Evolutionary conservation across 2,329 filamentous ascomycete genomes (phyloP).

Genomic region (Arthrobotrys iridis): DNA sequence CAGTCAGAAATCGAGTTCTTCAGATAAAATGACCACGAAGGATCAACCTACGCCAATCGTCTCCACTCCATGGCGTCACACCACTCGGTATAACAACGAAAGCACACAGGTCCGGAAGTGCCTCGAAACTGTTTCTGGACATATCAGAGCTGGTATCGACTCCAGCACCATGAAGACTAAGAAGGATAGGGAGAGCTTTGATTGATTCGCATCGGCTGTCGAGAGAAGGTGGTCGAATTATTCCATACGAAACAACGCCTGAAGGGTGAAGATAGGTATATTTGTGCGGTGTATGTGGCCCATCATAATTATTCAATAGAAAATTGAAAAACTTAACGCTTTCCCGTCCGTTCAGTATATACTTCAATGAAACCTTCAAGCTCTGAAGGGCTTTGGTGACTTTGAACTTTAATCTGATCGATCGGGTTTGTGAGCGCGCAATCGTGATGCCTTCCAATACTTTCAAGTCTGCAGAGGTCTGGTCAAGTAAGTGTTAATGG

Average conservation of each 20-base stretch:
- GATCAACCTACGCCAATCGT: constrained; percentile 68
- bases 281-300: constrained; percentile 55
- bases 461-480: constrained; percentile 9
- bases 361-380: constrained; percentile 4
- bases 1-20: background rate
- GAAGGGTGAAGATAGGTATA: constrained; percentile 53
- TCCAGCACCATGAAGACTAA: constrained; percentile 69
- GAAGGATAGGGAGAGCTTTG: constrained; percentile 64
- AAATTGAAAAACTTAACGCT: background rate
- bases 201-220: constrained; percentile 14
- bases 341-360: background rate
- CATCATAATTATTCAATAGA: constrained; percentile 13
- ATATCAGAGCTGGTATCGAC: constrained; percentile 66
- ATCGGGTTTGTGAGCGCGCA: constrained; percentile 18
- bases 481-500: background rate
- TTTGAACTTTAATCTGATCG: constrained; percentile 10
- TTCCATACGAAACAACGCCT: constrained; percentile 67
- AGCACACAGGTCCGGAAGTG: constrained; percentile 66
- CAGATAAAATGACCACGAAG: background rate
- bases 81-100: constrained; percentile 70
- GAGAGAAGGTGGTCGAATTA: constrained; percentile 67
- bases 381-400: background rate
- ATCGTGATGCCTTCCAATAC: constrained; percentile 14
- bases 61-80: constrained; percentile 69
- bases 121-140: constrained; percentile 65